Base-by-base conservation (phyloP, 768 basidiomycete species). In the Solioccasus polychromus region DNA sequence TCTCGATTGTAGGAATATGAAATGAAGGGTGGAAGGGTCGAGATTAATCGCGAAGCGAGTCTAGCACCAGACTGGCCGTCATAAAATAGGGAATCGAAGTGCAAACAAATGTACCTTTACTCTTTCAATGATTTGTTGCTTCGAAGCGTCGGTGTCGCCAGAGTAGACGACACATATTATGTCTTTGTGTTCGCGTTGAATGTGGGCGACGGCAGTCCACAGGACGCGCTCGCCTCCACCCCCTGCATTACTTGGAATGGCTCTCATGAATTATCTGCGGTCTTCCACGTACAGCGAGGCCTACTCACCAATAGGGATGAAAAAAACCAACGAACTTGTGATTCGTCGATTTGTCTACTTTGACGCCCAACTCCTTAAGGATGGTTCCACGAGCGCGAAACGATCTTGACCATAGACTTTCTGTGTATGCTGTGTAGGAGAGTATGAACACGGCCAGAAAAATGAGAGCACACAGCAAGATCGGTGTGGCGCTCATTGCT, bases 161-260 rank as follows among this genome's bases (percentile, higher is more conserved):
- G 84, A 92, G 64, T 97, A 99, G 24, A 99, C 82, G 20, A 93
- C 77, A 44, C 74, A 84, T 28, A 95, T 61, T 8, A 85, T 63
- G 45, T 86, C 70, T 4, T 76, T 76, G 47, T 87, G 76, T 15
- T 76, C 72, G 18, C 78, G 74, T 58, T 96, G 93, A 42, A 89
- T 70, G 48, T 81, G 76, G 0, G 83, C 76, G 25, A 97, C 77
- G 1, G 92, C 94, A 1, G 88, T 85, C 93, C 94, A 97, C 0
- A 99, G 69, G 2, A 99, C 96, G 1, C 93, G 81, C 66, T 98
- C 95, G 1, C 96, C 95, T 22, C 95, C 96, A 10, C 95, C 95
- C 0, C 95, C 94, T 29, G 94, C 93, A 74, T 98, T 96, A 60
- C 95, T 85, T 63, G 36, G 30, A 38, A 41, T n/a, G 39, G 52